A percentile compares a stretch with the other conserved stretches of the same genome.
Evolutionary conservation across 2,329 filamentous ascomycete genomes (phyloP).

Genomic region (Diaporthe velutina): DNA sequence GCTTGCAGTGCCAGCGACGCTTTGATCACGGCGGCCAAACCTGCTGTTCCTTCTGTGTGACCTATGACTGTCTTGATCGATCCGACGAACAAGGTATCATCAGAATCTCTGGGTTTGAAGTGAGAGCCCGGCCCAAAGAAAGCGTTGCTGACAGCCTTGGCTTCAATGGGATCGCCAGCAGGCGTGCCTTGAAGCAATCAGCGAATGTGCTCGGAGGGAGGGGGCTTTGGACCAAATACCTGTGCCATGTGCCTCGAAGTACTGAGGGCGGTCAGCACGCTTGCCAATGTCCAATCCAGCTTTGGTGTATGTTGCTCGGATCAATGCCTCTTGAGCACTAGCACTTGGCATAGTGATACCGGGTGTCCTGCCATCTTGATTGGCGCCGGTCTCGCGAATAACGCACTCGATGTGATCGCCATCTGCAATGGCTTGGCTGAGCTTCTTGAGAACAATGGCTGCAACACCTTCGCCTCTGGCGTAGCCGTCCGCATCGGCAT

Average conservation of each 20-base stretch:
- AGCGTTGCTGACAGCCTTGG: slow-evolving; percentile 46
- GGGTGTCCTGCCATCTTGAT: slow-evolving; percentile 59
- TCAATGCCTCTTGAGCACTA: slow-evolving; percentile 54
- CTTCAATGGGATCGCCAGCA: slow-evolving; percentile 43
- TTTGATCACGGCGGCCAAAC: slow-evolving; percentile 56
- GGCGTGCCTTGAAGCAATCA: no score
- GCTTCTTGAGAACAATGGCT: slow-evolving; percentile 60
- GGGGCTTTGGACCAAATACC: no score
- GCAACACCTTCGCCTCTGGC: slow-evolving; percentile 64
- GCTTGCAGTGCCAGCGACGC: slow-evolving; percentile 52
- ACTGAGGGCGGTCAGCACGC: slow-evolving; percentile 49
- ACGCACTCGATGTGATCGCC: slow-evolving; percentile 55
- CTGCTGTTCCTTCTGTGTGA: slow-evolving; percentile 57
- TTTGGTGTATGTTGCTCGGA: slow-evolving; percentile 52
- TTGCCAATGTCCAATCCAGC: slow-evolving; percentile 51
- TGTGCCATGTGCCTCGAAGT: slow-evolving; percentile 59
- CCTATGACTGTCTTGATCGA: slow-evolving; percentile 52
- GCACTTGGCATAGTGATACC: slow-evolving; percentile 54
- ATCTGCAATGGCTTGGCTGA: slow-evolving; percentile 57
- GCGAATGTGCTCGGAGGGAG: no score
- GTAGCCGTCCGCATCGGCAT: slow-evolving; percentile 62
- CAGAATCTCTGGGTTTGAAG: no score
- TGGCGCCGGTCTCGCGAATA: slow-evolving; percentile 56
- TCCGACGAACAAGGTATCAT: no score
- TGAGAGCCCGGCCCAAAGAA: no score